phyloP scores from a whole-genome alignment of 2,329 filamentous ascomycete genomes.

The Cytospora paraplurivora region DNA sequence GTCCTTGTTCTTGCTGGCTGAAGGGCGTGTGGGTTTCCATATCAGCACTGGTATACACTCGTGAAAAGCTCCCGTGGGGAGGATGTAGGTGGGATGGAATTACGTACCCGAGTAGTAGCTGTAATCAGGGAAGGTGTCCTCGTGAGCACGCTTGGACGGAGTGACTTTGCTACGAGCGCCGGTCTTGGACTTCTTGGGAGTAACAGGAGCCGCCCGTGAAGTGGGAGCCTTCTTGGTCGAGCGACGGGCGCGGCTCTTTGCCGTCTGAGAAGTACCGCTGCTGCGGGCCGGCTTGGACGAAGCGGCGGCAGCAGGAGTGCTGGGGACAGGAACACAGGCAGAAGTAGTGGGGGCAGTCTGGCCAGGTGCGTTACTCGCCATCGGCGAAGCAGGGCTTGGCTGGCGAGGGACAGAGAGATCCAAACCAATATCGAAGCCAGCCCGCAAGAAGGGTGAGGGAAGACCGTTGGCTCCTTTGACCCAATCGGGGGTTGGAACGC shows the following conservation, averaged over 20 bases:
- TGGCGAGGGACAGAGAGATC: not conserved
- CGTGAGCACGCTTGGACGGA: not conserved
- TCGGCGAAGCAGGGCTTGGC: not conserved
- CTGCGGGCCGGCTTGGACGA: not conserved
- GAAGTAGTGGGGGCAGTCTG: not conserved
- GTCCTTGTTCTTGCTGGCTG: not conserved
- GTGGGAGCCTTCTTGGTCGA: not conserved
- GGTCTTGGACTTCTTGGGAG: conserved; percentile 1
- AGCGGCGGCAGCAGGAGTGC: not conserved
- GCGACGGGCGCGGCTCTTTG: not conserved
- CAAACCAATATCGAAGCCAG: not conserved
- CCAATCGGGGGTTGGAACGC: not conserved
- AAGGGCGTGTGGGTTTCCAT: not conserved
- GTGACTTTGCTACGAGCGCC: not conserved
- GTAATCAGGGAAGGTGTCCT: not conserved
- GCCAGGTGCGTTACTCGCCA: not conserved
- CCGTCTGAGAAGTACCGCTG: not conserved
- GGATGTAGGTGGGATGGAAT: not conserved
- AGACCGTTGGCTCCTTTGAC: not conserved
- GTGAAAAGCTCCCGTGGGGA: not conserved
- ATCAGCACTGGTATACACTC: not conserved
- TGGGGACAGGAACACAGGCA: not conserved
- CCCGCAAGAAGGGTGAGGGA: not conserved
- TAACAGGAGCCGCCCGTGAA: not conserved
- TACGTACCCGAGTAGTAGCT: conserved; percentile 8